Conservation (phyloP, 441 rosid genomes). For the Bocquillonia castaneifolia region DNA sequence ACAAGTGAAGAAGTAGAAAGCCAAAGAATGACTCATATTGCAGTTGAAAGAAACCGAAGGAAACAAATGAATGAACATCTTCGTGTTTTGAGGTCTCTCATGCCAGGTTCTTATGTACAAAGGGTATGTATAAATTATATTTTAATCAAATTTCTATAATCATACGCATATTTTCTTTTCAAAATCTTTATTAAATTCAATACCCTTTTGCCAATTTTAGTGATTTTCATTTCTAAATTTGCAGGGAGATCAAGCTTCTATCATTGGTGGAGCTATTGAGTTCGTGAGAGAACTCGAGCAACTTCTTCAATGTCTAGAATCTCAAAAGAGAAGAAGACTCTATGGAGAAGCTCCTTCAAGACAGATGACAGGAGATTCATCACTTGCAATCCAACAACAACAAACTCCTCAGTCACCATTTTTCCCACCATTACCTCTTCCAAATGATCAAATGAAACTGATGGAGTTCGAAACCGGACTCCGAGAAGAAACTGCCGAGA, state of each 20-base stretch:
- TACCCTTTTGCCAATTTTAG: neutral
- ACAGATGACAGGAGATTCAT: constrained; percentile 44
- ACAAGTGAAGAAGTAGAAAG: constrained; percentile 92
- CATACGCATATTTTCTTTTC: too few species aligned
- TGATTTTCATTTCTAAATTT: neutral
- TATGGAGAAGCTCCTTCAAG: constrained; percentile 40
- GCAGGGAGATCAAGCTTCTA: constrained; percentile 80
- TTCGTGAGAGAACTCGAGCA: constrained; percentile 78
- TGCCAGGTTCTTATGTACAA: constrained; percentile 92
- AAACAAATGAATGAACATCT: constrained; percentile 95
- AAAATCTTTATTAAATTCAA: neutral
- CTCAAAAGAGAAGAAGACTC: constrained; percentile 63
- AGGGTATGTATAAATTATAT: constrained; percentile 37
- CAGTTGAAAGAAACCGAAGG: constrained; percentile 81
- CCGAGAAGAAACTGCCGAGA: constrained; percentile 73
- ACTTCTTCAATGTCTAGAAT: constrained; percentile 72
- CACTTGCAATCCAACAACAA: constrained; percentile 28
- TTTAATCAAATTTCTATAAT: too few species aligned
- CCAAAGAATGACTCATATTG: constrained; percentile 89
- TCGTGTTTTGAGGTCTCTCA: constrained; percentile 75
- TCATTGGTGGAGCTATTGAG: constrained; percentile 71
- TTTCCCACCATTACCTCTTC: constrained; percentile 36
- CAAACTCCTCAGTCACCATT: constrained; percentile 24
- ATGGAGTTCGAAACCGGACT: constrained; percentile 43
- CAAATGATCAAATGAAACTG: constrained; percentile 33